phyloP scores from a whole-genome alignment of 345 rosid species.

The Eucalyptus rudis region DNA sequence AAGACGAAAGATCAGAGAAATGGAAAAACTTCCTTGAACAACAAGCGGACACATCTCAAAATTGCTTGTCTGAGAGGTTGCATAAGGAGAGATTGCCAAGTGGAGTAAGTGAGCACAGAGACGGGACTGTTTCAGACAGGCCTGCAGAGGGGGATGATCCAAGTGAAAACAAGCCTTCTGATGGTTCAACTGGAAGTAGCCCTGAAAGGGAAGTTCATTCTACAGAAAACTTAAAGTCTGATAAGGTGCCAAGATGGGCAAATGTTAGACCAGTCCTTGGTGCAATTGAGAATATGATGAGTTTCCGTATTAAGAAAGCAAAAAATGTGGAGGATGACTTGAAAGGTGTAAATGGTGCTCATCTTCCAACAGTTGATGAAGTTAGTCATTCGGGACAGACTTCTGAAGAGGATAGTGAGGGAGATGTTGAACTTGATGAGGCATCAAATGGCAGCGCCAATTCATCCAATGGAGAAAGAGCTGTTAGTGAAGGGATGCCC shows the following conservation, averaged over 20 bases:
- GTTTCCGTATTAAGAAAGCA: constrained; percentile 40
- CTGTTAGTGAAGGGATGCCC: constrained; percentile 4
- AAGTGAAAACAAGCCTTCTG: constrained; percentile 9
- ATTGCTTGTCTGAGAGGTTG: constrained; percentile 9
- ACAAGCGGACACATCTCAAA: constrained; percentile 9
- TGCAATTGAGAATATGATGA: constrained; percentile 63
- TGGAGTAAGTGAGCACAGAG: constrained; percentile 6
- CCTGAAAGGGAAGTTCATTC: constrained; percentile 11
- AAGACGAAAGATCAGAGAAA: constrained; percentile 62
- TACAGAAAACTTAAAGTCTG: constrained; percentile 23
- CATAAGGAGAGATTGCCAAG: not conserved
- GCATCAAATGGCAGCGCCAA: constrained; percentile 1
- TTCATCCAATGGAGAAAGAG: constrained; percentile 6
- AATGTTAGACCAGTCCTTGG: constrained; percentile 48
- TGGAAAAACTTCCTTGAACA: constrained; percentile 69
- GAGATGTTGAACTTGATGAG: constrained; percentile 2
- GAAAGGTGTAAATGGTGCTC: constrained; percentile 1
- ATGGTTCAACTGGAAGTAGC: constrained; percentile 9
- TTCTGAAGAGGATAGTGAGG: constrained; percentile 4
- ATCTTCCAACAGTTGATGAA: constrained; percentile 24
- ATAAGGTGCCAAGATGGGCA: constrained; percentile 41
- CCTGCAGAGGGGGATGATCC: constrained; percentile 11
- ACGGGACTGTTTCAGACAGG: constrained; percentile 2
- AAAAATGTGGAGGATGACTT: constrained; percentile 16
- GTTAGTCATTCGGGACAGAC: constrained; percentile 13